Evolutionary conservation across 2,329 filamentous ascomycete genomes (phyloP), one percentile per base, ranked within the genome.

Genomic region (Lizonia empirigonia): DNA sequence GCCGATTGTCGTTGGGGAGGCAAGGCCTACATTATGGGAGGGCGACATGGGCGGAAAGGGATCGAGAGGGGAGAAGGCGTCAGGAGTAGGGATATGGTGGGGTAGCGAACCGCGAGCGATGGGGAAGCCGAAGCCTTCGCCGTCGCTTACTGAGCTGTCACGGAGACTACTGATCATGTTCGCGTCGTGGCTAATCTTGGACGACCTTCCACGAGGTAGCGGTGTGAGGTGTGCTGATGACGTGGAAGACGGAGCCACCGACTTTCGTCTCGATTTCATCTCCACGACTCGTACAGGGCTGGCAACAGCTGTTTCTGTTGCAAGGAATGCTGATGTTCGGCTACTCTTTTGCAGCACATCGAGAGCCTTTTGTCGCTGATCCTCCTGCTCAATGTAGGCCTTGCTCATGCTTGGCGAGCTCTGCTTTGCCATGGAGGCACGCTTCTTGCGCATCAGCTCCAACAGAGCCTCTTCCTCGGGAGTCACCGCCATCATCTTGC

Each of bases 371-470:
- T 62, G 61, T 51, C 53, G 57, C 29, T 59, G 55, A 27, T 64
- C 63, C 27, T 73, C 59, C 52, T 76, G 71, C 5, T 74, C 50
- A n/a, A 22, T 12, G 69, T 69, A 18, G 69, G 60, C 27, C 65
- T 41, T 46, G 32, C 29, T 40, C 30, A 45, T 36, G 32, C 36
- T 41, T 62, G 40, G 72, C 71, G 19, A 35, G 22, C 50, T 53
- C 32, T 72, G 66, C 56, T 77, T 74, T 20, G 70, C 70, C 77
- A 79, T 78, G 7, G 72, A 73, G 9, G 77, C 76, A 35, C 77
- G 72, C 59, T 79, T 80, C 49, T 74, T 71, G 7, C 78, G 75
- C 76, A 80, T 78, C 64, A 80, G 66, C 46, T 79, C 78, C 27
- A 80, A 56, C 12, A 80, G 59, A 19, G 76, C 74, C 62, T 78